Evolutionary conservation across 371 early-diverging fungal species (phyloP), one percentile per base, ranked within the genome.

Genomic region (Mucor indicus): DNA sequence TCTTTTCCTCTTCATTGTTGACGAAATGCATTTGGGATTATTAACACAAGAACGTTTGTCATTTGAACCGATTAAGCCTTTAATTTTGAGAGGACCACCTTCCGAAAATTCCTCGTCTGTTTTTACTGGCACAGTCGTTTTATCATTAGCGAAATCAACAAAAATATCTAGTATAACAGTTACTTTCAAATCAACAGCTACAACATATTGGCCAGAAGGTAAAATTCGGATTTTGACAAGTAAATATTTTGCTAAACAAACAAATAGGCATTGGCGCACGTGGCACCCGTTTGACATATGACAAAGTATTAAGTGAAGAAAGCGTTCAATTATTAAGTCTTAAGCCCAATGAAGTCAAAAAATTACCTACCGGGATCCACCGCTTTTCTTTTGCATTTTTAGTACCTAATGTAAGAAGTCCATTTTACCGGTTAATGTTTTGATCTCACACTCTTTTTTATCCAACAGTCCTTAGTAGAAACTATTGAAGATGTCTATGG

Each of bases 201-300:
- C 60, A 10, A 72, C 72, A 12, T 67, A 67, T 47, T 72, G 72
- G 72, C 72, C 72, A 5, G 72, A 72, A 65, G 72, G 72, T 67
- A 62, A n/a, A n/a, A n/a, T n/a, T n/a, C n/a, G n/a, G n/a, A n/a
- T n/a, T n/a, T n/a, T n/a, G n/a, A n/a, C n/a, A n/a, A n/a, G n/a
- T 32, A 21, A n/a, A n/a, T n/a, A n/a, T n/a, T n/a, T n/a, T 25
- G 23, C 13, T 1, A 41, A 45, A 35, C 16, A 20, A 10, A 13
- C 33, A 2, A 10, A 27, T 29, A 66, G 67, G 66, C 22, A 57
- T 66, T 37, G 66, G 66, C 17, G 48, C 55, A 16, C 41, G 61
- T 35, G 66, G 55, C n/a, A 61, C 61, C n/a, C 58, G 62, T 22
- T 38, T 61, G 35, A 57, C 51, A 10, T 50, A 57, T 47, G 54